phyloP scores from a whole-genome alignment of 495 filamentous ascomycete species.

The Bacidia gigantensis region DNA sequence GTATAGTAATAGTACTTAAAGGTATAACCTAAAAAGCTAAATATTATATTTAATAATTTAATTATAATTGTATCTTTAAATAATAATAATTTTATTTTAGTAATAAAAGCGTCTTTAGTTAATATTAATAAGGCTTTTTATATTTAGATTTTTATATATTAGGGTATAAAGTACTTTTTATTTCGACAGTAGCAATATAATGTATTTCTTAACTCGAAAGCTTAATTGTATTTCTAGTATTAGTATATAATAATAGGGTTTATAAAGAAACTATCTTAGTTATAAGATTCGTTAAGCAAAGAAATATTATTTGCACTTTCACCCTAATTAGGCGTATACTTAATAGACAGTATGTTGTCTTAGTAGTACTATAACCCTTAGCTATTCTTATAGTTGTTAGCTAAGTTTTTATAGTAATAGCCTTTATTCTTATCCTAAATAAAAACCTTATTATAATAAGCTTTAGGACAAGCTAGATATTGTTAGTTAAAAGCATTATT shows the following conservation, averaged over 20 bases:
- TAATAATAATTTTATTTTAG: neutral
- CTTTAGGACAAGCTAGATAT: neutral
- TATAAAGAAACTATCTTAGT: slow-evolving; percentile 1
- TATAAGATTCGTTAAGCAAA: neutral
- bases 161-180: neutral
- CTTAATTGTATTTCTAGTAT: neutral
- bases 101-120: no score
- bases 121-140: no score
- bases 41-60: neutral
- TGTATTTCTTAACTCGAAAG: neutral
- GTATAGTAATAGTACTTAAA: neutral
- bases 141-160: no score
- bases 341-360: no score
- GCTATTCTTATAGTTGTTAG: neutral
- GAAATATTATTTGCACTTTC: neutral
- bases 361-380: no score
- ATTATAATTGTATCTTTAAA: neutral
- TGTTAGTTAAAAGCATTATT: neutral
- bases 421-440: neutral
- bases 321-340: no score
- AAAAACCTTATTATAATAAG: neutral
- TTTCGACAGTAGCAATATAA: neutral
- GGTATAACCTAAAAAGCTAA: no score
- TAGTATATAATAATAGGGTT: neutral
- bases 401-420: neutral